Conservation (phyloP, 164 flowering plant genomes). For the Tinospora cordifolia region DNA sequence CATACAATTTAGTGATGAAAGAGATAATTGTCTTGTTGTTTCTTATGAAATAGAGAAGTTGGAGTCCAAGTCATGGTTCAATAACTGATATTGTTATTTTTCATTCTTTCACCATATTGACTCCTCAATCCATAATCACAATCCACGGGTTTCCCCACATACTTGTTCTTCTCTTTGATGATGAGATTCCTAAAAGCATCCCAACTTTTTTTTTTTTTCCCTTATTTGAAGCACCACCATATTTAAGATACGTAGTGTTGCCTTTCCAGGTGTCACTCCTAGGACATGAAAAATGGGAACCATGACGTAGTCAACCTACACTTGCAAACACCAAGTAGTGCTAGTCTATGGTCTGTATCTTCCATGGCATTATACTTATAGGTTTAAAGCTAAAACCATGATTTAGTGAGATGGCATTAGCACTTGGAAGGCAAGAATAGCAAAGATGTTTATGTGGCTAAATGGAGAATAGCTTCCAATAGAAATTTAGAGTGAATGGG, state of each 20-base stretch:
- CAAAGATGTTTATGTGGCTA: background rate
- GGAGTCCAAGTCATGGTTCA: conserved; percentile 69
- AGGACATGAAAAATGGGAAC: conserved; percentile 16
- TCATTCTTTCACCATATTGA: conserved; percentile 21
- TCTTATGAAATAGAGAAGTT: conserved; percentile 24
- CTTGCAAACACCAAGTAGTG: background rate
- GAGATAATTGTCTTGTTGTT: conserved; percentile 20
- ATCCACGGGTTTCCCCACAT: conserved; percentile 47
- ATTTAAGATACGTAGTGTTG: conserved; percentile 30
- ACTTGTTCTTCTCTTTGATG: conserved; percentile 40
- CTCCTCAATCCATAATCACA: conserved; percentile 24
- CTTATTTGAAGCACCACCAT: conserved; percentile 21
- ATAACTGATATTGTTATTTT: conserved; percentile 26
- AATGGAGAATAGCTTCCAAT: background rate
- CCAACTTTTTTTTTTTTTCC: conserved; percentile 14
- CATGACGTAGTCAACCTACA: conserved; percentile 14
- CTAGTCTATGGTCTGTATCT: background rate
- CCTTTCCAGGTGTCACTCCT: conserved; percentile 13
- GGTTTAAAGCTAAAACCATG: background rate
- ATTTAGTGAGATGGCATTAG: background rate
- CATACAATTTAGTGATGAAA: background rate
- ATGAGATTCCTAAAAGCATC: conserved; percentile 34
- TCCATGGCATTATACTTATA: background rate
- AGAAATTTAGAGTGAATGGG: background rate
- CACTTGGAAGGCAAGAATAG: background rate